phyloP scores from a whole-genome alignment of 1,139 yeast genomes.

The Protomyces gravidus region DNA sequence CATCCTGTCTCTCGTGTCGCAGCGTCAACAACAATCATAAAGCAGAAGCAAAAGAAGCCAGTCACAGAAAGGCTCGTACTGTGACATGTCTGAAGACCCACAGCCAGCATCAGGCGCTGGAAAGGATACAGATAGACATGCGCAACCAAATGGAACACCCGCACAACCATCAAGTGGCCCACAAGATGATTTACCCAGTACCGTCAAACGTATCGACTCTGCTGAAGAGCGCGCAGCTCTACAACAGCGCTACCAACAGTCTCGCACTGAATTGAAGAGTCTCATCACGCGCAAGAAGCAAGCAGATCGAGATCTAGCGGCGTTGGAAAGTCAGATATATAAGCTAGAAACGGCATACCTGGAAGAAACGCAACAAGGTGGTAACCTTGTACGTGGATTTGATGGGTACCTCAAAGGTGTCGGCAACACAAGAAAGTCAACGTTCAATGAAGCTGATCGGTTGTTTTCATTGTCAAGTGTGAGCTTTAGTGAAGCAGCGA shows the following conservation, averaged over 20 bases:
- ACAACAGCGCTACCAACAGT: conserved; percentile 57
- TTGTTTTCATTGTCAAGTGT: conserved; percentile 78
- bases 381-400: conserved; percentile 84
- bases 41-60: neutral
- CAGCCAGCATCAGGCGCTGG: too few relatives aligned
- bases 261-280: conserved; percentile 64
- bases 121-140: too few relatives aligned
- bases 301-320: conserved; percentile 58
- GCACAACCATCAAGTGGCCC: too few relatives aligned
- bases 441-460: conserved; percentile 74
- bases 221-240: conserved; percentile 11
- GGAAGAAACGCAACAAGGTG: conserved; percentile 58
- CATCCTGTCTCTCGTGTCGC: neutral
- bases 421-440: conserved; percentile 43
- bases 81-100: neutral
- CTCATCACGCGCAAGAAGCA: conserved; percentile 61
- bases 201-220: neutral
- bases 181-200: neutral
- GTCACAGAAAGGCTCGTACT: too few relatives aligned
- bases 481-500: conserved; percentile 47
- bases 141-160: too few relatives aligned
- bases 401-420: conserved; percentile 64
- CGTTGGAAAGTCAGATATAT: conserved; percentile 73
- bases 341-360: conserved; percentile 76
- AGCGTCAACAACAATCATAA: neutral